phyloP scores from a whole-genome alignment of 1,284 basidiomycete species.

The Sanguinoderma infundibulare region DNA sequence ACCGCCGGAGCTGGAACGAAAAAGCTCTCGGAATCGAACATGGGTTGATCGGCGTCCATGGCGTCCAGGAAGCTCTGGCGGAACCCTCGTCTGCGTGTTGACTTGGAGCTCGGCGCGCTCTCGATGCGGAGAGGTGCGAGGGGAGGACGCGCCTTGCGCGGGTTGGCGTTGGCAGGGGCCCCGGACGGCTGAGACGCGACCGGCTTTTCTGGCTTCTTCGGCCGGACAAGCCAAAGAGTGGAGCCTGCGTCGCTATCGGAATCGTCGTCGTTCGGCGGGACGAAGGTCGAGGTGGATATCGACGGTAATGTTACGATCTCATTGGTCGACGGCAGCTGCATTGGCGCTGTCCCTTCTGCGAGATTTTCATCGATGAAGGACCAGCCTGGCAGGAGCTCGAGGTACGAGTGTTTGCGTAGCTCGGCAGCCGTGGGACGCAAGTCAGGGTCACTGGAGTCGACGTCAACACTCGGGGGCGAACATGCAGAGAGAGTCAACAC shows the following conservation, averaged over 20 bases:
- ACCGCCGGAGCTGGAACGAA: no score
- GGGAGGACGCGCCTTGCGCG: conserved; percentile 25
- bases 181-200: conserved; percentile 15
- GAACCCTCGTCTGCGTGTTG: no score
- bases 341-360: conserved; percentile 25
- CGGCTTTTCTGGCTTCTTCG: conserved; percentile 29
- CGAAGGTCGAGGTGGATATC: background rate
- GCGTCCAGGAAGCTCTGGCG: no score
- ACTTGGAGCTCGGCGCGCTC: conserved; percentile 26
- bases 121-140: conserved; percentile 36
- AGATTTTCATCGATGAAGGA: conserved; percentile 36
- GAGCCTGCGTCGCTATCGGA: conserved; percentile 50
- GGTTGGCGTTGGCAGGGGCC: no score
- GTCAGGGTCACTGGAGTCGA: conserved; percentile 72
- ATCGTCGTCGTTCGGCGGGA: conserved; percentile 39
- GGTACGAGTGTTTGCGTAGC: conserved; percentile 85
- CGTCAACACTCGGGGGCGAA: background rate
- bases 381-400: conserved; percentile 79
- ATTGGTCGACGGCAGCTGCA: conserved; percentile 13
- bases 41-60: no score
- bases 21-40: no score
- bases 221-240: conserved; percentile 37
- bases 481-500: conserved; percentile 32
- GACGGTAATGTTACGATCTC: conserved; percentile 14
- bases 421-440: conserved; percentile 86